Evolutionary conservation across 2,329 filamentous ascomycete genomes (phyloP).

Genomic region (Hysterium pulicare): DNA sequence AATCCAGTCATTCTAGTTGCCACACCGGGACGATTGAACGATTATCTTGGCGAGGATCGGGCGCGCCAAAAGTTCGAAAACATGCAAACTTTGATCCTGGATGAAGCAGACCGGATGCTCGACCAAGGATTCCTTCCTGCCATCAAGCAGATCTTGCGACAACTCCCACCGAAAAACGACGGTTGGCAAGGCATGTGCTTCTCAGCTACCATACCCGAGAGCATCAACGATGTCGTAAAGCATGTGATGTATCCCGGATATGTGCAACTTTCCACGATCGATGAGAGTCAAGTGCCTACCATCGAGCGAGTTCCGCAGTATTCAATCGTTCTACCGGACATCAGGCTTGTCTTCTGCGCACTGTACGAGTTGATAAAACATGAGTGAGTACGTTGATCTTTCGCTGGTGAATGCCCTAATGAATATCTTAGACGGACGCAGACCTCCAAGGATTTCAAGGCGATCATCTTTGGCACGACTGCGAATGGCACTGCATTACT

Average conservation of each 20-base stretch:
- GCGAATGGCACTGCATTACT: constrained; percentile 46
- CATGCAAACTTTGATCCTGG: constrained; percentile 44
- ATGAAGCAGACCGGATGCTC: constrained; percentile 46
- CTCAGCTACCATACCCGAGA: constrained; percentile 44
- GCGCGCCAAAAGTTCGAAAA: constrained; percentile 46
- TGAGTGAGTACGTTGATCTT: constrained; percentile 28
- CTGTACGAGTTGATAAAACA: constrained; percentile 45
- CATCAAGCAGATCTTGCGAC: constrained; percentile 50
- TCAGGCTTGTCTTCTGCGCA: constrained; percentile 45
- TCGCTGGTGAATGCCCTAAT: background rate
- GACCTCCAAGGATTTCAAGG: constrained; percentile 41
- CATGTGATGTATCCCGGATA: constrained; percentile 43
- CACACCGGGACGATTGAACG: constrained; percentile 48
- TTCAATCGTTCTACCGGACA: constrained; percentile 42
- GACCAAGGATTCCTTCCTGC: constrained; percentile 53
- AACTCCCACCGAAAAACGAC: constrained; percentile 49
- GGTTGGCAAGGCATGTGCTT: constrained; percentile 52
- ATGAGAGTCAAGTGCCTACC: constrained; percentile 44
- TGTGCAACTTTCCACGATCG: constrained; percentile 43
- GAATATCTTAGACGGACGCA: constrained; percentile 18
- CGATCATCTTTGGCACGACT: constrained; percentile 47
- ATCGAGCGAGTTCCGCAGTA: constrained; percentile 50
- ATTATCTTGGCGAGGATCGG: constrained; percentile 44
- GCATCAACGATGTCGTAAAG: constrained; percentile 44
- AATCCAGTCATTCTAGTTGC: constrained; percentile 45